Evolutionary conservation across 1,284 basidiomycete species (phyloP).

Genomic region (Leccinum angustisporum): DNA sequence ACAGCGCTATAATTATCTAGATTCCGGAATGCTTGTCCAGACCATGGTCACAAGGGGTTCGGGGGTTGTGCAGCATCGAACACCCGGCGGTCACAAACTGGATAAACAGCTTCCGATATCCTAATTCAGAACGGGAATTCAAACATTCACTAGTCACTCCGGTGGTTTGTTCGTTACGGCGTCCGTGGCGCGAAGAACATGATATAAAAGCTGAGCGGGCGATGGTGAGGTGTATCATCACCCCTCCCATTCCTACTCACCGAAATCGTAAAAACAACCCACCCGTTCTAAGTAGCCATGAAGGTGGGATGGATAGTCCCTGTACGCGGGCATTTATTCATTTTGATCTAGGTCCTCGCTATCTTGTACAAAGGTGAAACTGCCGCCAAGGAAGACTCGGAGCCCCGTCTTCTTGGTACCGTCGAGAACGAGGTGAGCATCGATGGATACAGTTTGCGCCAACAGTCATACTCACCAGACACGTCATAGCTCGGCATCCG

Average conservation of each 20-base stretch:
- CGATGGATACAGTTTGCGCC: not conserved
- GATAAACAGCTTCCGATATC: not conserved
- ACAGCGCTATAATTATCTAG: slow-evolving; percentile 4
- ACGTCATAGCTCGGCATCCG: slow-evolving; percentile 64
- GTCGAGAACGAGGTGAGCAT: slow-evolving; percentile 76
- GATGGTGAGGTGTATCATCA: not conserved
- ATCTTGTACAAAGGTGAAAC: slow-evolving; percentile 77
- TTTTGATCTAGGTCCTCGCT: slow-evolving; percentile 62
- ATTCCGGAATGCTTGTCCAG: not conserved
- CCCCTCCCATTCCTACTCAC: not conserved
- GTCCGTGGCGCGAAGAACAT: slow-evolving; percentile 1
- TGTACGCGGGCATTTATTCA: not conserved
- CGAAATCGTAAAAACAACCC: not conserved
- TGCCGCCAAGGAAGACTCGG: slow-evolving; percentile 61
- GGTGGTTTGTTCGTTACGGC: not conserved
- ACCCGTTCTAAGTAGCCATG: slow-evolving; percentile 17
- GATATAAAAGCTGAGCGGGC: slow-evolving; percentile 25
- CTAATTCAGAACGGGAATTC: not conserved
- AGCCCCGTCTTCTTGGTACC: slow-evolving; percentile 87
- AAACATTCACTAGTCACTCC: not conserved
- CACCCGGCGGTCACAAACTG: slow-evolving; percentile 2
- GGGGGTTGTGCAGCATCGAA: not conserved
- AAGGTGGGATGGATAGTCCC: slow-evolving; percentile 20
- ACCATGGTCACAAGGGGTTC: slow-evolving; percentile 2
- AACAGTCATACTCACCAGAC: slow-evolving; percentile 7